Conservation (phyloP, 345 rosid species). For the Citropsis articulata region DNA sequence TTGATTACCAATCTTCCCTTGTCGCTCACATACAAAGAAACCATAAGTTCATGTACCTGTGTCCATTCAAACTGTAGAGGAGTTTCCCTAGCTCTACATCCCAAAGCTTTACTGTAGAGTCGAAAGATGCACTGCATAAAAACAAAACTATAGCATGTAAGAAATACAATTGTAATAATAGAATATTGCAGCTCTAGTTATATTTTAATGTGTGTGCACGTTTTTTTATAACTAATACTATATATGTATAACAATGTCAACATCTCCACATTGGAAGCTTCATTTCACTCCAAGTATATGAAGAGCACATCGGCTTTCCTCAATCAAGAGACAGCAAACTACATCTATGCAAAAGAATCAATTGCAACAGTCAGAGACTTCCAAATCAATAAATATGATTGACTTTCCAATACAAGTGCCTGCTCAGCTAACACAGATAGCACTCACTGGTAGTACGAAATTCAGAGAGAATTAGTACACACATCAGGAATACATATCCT, state of each 20-base stretch:
- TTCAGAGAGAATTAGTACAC: not conserved
- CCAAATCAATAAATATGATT: not conserved
- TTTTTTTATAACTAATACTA: not conserved
- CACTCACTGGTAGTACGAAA: not conserved
- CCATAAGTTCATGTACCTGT: constrained; percentile 51
- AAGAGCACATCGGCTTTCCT: not conserved
- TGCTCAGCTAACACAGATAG: not conserved
- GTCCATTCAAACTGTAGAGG: constrained; percentile 81
- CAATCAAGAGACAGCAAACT: not conserved
- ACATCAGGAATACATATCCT: not conserved
- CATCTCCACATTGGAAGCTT: not conserved
- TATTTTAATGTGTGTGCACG: not conserved
- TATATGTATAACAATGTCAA: not conserved
- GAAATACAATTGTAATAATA: not conserved
- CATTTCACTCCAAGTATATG: not conserved
- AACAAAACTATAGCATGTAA: constrained; percentile 5
- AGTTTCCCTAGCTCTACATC: constrained; percentile 93
- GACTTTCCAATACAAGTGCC: not conserved
- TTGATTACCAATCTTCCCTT: not conserved
- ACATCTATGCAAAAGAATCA: not conserved
- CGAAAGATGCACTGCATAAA: constrained; percentile 87
- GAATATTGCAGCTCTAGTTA: not conserved
- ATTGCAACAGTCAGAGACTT: not conserved
- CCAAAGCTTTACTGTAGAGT: constrained; percentile 96
- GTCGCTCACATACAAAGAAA: not conserved